phyloP scores from a whole-genome alignment of 306 rosid species.

The Vigna unguiculata region DNA sequence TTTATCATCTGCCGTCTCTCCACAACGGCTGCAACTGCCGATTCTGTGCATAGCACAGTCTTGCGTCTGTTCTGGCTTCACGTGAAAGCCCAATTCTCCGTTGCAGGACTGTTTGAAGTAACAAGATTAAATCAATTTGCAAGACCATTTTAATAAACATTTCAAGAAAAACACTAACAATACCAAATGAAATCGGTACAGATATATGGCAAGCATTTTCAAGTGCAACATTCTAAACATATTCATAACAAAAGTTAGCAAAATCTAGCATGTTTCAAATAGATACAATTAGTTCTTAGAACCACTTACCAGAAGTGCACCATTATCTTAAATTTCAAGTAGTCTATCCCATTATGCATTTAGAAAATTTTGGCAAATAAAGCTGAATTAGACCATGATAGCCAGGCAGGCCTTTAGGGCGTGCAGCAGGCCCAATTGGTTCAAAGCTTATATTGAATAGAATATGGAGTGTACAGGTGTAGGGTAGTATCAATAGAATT shows the following conservation, averaged over 20 bases:
- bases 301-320: neutral
- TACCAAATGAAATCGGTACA: constrained; percentile 39
- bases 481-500: no score
- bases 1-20: constrained; percentile 69
- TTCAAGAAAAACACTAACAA: constrained; percentile 25
- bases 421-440: no score
- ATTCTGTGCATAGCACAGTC: constrained; percentile 48
- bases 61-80: constrained; percentile 67
- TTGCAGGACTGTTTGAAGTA: constrained; percentile 54
- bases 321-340: neutral
- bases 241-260: constrained; percentile 15
- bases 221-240: constrained; percentile 20
- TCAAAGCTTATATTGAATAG: no score
- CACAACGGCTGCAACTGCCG: constrained; percentile 77
- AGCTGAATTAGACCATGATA: neutral
- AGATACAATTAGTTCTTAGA: neutral
- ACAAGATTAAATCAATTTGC: constrained; percentile 43
- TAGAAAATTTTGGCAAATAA: neutral
- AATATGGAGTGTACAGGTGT: no score
- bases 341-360: neutral
- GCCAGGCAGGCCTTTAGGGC: no score
- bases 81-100: constrained; percentile 57
- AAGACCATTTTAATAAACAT: constrained; percentile 27
- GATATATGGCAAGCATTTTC: constrained; percentile 33
- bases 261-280: constrained; percentile 21